Base-by-base conservation (phyloP, 2,329 filamentous ascomycete species). In the Colletotrichum cuscutae region DNA sequence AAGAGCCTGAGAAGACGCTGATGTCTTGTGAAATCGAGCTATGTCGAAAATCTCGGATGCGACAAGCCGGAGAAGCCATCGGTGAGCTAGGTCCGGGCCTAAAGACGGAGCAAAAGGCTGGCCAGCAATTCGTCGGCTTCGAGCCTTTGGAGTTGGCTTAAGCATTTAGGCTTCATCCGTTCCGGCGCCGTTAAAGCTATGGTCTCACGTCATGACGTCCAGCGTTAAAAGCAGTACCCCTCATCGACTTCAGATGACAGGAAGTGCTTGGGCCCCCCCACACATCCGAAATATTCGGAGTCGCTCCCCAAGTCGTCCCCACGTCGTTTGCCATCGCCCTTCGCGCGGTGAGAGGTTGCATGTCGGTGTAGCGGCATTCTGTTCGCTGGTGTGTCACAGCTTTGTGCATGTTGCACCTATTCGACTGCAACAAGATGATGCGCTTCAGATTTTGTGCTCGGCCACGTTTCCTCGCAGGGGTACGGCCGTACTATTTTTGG, bases 381-480 rank as follows among this genome's bases (percentile, higher is more conserved):
- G 28, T 61, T 11, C 19, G 56, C 68, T 56, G 68, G 28, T 15
- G 68, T 68, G 9, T 30, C 46, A 71, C 56, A 57, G n/a, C 46
- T 42, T 22, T 22, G n/a, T 5, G 5, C 42, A 37, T 26, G 42
- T 71, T 52, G 65, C 63, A 71, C 24, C 54, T 63, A 11, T 54
- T 59, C 26, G 54, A 57, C 42, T 60, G 62, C 68, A 66, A 68
- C 63, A 46, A 71, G 68, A 71, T 67, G 57, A 56, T 63, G 63
- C 68, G 42, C 32, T 26, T 26, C 22, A 11, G 26, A 53, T 26
- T 19, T 24, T 32, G 28, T 52, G 59, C 11, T 28, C 19, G 35
- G 22, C 12, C n/a, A 53, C 52, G 53, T 58, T 22, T 37, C 24
- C 35, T 52, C n/a, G 52, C 49, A 32, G 26, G 15, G n/a, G 26